These are phyloP conservation scores for Scheffersomyces spartinae DNA, from an alignment of 805 yeast genomes.

Conservation along the genomic window DNA sequence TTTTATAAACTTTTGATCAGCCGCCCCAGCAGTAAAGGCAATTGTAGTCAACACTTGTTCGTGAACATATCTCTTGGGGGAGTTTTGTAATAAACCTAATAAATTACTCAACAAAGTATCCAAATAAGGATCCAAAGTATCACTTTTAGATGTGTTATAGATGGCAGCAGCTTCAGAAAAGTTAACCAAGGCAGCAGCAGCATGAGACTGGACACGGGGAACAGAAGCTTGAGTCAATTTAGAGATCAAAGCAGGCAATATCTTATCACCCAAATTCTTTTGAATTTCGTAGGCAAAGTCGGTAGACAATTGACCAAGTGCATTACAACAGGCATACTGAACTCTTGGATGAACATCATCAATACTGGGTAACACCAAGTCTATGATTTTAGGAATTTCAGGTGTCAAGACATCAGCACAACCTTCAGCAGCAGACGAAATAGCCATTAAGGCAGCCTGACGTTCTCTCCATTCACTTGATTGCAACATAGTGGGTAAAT, in stretches of 20 bases:
- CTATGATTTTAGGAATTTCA: conserved; percentile 73
- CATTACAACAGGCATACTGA: conserved; percentile 95
- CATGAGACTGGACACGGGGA: conserved; percentile 94
- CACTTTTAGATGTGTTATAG: too few relatives aligned
- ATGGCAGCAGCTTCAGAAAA: conserved; percentile 86
- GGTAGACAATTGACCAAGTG: conserved; percentile 92
- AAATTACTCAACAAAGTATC: conserved; percentile 70
- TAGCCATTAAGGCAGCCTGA: conserved; percentile 94
- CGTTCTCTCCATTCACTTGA: conserved; percentile 86
- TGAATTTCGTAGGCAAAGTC: conserved; percentile 90
- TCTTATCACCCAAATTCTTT: conserved; percentile 62
- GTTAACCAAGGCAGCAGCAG: conserved; percentile 96
- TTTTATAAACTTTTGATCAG: conserved; percentile 76
- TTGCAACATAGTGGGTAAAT: conserved; percentile 70
- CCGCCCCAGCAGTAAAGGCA: conserved; percentile 95
- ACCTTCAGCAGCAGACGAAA: conserved; percentile 96
- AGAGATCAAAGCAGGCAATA: conserved; percentile 81
- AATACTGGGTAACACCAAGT: conserved; percentile 76
- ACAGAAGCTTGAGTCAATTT: conserved; percentile 63
- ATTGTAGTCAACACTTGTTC: conserved; percentile 96
- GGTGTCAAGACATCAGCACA: conserved; percentile 78
- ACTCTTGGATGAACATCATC: conserved; percentile 87
- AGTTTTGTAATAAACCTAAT: conserved; percentile 62
- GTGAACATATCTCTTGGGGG: conserved; percentile 87
- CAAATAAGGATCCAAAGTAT: conserved; percentile 82